phyloP scores from a whole-genome alignment of 2,329 filamentous ascomycete genomes.

The Fusarium sororula region DNA sequence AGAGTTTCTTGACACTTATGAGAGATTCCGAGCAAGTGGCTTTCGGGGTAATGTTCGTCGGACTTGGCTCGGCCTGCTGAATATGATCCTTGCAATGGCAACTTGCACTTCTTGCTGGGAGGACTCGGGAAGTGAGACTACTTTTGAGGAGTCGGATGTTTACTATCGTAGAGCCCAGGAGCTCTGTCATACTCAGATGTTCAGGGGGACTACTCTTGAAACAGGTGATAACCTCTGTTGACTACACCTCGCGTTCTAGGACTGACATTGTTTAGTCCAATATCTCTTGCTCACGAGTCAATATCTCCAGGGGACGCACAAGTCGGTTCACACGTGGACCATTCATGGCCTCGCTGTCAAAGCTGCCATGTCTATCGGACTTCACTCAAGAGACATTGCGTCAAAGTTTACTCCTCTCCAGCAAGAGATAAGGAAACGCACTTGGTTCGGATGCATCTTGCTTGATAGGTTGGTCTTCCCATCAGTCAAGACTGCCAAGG shows the following conservation, averaged over 20 bases:
- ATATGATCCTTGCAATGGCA: conserved; percentile 60
- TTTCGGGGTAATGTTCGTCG: conserved; percentile 49
- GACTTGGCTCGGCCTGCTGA: conserved; percentile 61
- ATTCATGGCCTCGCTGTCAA: conserved; percentile 62
- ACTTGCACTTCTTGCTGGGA: conserved; percentile 41
- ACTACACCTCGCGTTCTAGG: rapidly evolving
- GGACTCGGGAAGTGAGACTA: conserved; percentile 32
- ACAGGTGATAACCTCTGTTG: conserved; percentile 24
- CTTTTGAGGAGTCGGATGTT: conserved; percentile 49
- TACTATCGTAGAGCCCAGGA: conserved; percentile 56
- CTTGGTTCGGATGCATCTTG: conserved; percentile 49
- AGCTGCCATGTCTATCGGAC: conserved; percentile 59
- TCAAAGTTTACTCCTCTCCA: conserved; percentile 52
- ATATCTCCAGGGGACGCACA: conserved; percentile 64
- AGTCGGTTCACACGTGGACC: conserved; percentile 63
- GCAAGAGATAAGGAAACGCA: conserved; percentile 57
- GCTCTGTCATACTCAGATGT: conserved; percentile 54
- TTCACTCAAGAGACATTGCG: conserved; percentile 55
- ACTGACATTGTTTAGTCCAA: conserved; percentile 48
- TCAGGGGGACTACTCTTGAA: conserved; percentile 55
- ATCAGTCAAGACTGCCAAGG: no score
- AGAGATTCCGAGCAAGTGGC: conserved; percentile 14
- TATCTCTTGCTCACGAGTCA: conserved; percentile 59
- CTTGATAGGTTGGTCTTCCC: conserved; percentile 17
- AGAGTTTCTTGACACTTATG: conserved; percentile 39